Percentiles rank a stretch among this genome's conserved stretches.
Conservation (phyloP, 2,329 filamentous ascomycete species). For the Xylaria sp. region DNA sequence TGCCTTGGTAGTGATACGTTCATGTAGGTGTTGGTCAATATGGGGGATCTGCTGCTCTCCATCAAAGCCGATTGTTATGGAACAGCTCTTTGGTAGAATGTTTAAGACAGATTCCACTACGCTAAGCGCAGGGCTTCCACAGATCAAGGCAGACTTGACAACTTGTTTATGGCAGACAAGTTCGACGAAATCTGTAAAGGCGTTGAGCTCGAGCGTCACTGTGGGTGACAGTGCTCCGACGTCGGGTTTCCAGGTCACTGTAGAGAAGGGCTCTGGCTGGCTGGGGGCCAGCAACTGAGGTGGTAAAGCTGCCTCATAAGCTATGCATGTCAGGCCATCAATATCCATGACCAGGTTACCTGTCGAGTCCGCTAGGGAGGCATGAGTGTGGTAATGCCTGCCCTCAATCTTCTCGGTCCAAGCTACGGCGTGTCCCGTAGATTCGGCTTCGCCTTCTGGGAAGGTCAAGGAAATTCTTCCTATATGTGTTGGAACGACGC, state of each 20-base stretch:
- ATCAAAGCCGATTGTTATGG: conserved; percentile 27
- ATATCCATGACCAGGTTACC: conserved; percentile 41
- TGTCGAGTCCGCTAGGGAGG: conserved; percentile 30
- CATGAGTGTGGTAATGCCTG: conserved; percentile 40
- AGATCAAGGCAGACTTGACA: conserved; percentile 27
- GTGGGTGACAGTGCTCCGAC: conserved; percentile 5
- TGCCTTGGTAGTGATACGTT: conserved; percentile 19
- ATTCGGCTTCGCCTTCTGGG: conserved; percentile 20
- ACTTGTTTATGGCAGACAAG: conserved; percentile 32
- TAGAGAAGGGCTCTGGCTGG: conserved; percentile 36
- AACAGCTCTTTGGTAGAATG: conserved; percentile 21
- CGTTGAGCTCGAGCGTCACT: neutral
- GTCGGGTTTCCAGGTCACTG: conserved; percentile 35
- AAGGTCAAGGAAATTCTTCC: conserved; percentile 32
- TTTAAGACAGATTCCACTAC: conserved; percentile 6
- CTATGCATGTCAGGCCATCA: conserved; percentile 37
- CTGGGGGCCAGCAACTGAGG: conserved; percentile 13
- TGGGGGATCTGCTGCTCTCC: conserved; percentile 15
- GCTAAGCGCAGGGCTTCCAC: conserved; percentile 18
- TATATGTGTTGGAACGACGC: conserved; percentile 37
- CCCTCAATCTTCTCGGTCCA: conserved; percentile 36
- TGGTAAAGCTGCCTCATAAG: conserved; percentile 45
- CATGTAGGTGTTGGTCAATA: conserved; percentile 23
- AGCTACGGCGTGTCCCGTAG: conserved; percentile 27
- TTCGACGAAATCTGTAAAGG: conserved; percentile 23